Evolutionary conservation across 768 basidiomycete species (phyloP).

Genomic region (Mycena alexandri): DNA sequence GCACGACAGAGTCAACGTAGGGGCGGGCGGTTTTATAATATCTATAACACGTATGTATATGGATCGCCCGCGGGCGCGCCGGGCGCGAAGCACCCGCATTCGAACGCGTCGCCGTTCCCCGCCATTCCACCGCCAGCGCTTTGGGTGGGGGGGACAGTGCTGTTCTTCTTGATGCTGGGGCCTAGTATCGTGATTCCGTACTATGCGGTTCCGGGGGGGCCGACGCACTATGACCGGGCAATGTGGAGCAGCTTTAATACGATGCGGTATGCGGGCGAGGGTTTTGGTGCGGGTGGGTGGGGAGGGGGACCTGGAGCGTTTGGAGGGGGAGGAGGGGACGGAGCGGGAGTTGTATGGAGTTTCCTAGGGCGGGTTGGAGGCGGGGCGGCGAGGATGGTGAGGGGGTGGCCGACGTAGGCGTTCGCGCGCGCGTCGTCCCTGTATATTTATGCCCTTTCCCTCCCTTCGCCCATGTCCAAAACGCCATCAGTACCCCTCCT

Average conservation of each 20-base stretch:
- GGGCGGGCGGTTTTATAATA: conserved; percentile 80
- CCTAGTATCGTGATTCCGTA: conserved; percentile 71
- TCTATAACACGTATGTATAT: conserved; percentile 82
- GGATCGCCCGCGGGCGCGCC: conserved; percentile 46
- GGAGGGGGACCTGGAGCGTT: conserved; percentile 53
- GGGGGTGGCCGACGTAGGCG: conserved; percentile 81
- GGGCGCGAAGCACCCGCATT: conserved; percentile 41
- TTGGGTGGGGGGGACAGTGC: conserved; percentile 72
- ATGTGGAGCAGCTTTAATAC: conserved; percentile 86
- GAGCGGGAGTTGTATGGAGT: conserved; percentile 74
- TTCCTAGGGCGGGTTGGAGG: conserved; percentile 79
- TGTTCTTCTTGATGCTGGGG: conserved; percentile 71
- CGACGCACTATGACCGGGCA: conserved; percentile 80
- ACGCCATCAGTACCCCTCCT: no score
- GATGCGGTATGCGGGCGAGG: conserved; percentile 78
- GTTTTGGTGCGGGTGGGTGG: conserved; percentile 57
- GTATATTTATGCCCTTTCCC: neutral
- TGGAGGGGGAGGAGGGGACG: conserved; percentile 49
- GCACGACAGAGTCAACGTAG: conserved; percentile 41
- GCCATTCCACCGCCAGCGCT: conserved; percentile 52
- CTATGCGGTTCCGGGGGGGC: conserved; percentile 70
- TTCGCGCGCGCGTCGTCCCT: neutral
- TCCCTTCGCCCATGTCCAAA: no score
- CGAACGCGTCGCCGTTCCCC: conserved; percentile 54
- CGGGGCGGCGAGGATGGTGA: conserved; percentile 79